These are phyloP conservation scores for Zelonia costaricensis DNA, from an alignment of 208 protist genomes.

Conservation along the genomic window DNA sequence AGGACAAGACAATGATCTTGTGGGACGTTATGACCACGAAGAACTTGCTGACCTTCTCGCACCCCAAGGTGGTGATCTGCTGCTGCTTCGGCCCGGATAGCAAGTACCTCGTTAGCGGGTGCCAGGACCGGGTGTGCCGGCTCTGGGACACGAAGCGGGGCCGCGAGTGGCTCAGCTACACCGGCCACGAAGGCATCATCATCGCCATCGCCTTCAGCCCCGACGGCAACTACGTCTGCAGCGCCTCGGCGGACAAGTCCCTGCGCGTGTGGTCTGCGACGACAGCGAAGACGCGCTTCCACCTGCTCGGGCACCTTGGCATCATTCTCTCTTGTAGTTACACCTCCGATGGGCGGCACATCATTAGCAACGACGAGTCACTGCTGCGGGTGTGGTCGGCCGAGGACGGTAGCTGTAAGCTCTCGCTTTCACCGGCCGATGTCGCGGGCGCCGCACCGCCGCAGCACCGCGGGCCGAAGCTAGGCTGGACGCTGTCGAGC, in stretches of 20 bases:
- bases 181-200: conserved; percentile 83
- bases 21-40: conserved; percentile 89
- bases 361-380: conserved; percentile 89
- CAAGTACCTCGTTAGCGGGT: conserved; percentile 83
- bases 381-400: conserved; percentile 78
- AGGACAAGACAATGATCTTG: conserved; percentile 86
- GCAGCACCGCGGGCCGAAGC: conserved; percentile 24
- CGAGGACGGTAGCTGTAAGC: conserved; percentile 51
- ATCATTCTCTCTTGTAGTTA: conserved; percentile 88
- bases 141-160: conserved; percentile 77
- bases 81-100: conserved; percentile 88
- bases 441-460: conserved; percentile 45
- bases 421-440: conserved; percentile 56
- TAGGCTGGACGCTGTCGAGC: conserved; percentile 80
- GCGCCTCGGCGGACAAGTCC: conserved; percentile 82
- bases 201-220: conserved; percentile 80
- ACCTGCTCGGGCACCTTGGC: conserved; percentile 69
- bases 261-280: conserved; percentile 83
- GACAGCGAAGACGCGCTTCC: conserved; percentile 60
- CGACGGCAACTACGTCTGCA: conserved; percentile 71
- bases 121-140: conserved; percentile 87
- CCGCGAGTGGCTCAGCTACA: conserved; percentile 70
- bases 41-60: conserved; percentile 64
- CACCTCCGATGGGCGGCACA: conserved; percentile 70
- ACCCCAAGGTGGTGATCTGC: conserved; percentile 90